Evolutionary conservation across 257 asterid genomes (phyloP).

Genomic region (Solanum infundibuliforme): DNA sequence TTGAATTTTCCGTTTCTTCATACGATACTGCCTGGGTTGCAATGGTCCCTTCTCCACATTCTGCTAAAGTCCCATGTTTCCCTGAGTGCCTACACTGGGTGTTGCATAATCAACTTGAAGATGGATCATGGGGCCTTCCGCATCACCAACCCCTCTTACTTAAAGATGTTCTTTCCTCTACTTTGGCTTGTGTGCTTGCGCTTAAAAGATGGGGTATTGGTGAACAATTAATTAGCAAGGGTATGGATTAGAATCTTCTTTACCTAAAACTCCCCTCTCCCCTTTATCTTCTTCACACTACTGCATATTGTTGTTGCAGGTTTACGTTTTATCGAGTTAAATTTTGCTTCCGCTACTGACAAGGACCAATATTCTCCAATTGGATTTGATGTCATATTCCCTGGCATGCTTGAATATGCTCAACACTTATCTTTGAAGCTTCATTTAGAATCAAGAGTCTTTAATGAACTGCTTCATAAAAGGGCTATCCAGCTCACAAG

Average conservation of each 20-base stretch:
- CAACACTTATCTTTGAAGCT: conserved; percentile 41
- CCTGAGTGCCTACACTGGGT: conserved; percentile 69
- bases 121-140: conserved; percentile 91
- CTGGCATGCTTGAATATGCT: conserved; percentile 81
- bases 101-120: conserved; percentile 54
- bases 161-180: conserved; percentile 69
- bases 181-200: conserved; percentile 83
- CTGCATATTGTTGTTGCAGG: conserved; percentile 29
- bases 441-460: conserved; percentile 31
- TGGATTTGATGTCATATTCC: conserved; percentile 71
- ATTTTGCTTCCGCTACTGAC: conserved; percentile 39
- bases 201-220: conserved; percentile 79
- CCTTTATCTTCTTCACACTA: neutral
- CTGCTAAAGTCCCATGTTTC: conserved; percentile 49
- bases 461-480: conserved; percentile 29
- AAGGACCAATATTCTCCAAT: conserved; percentile 45
- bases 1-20: conserved; percentile 58
- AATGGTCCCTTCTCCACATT: conserved; percentile 83
- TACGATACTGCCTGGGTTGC: conserved; percentile 99
- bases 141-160: conserved; percentile 45
- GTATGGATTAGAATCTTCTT: conserved; percentile 3
- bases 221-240: conserved; percentile 46
- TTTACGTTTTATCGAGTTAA: conserved; percentile 44
- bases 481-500: conserved; percentile 68
- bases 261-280: neutral